Conservation (phyloP, 2,329 filamentous ascomycete species). For the Zymoseptoria ardabiliae region DNA sequence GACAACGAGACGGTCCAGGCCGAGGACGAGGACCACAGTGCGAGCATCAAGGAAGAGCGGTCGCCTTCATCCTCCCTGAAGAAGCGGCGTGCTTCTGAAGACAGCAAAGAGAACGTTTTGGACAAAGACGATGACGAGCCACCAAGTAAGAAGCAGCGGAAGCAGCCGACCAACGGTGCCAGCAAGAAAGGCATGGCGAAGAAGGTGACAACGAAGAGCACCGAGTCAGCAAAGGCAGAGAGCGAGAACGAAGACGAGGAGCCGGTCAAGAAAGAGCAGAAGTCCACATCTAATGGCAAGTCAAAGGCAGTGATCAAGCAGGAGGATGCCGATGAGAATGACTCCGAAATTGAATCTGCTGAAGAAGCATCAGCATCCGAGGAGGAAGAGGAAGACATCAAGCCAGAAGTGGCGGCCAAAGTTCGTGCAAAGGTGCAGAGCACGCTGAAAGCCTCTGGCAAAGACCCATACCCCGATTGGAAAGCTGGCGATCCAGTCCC, state of each 20-base stretch:
- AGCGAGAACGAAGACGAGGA: constrained; percentile 8
- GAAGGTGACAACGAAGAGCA: constrained; percentile 12
- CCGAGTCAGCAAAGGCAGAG: constrained; percentile 2
- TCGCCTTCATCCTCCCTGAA: constrained; percentile 17
- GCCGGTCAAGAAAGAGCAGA: constrained; percentile 1
- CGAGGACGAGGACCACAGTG: constrained; percentile 20
- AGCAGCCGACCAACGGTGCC: constrained; percentile 17
- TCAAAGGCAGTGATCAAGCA: constrained; percentile 1
- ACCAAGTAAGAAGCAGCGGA: constrained; percentile 30
- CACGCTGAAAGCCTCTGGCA: constrained; percentile 58
- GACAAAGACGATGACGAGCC: constrained; percentile 27
- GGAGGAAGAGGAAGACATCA: constrained; percentile 52
- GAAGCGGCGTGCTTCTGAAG: constrained; percentile 21
- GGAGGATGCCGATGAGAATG: constrained; percentile 6
- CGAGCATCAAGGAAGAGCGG: constrained; percentile 14
- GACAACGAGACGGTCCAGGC: constrained; percentile 17
- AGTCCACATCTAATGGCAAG: constrained; percentile 2
- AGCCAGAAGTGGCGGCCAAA: constrained; percentile 65
- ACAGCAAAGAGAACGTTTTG: constrained; percentile 20
- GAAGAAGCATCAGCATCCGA: constrained; percentile 43
- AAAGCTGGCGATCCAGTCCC: constrained; percentile 80
- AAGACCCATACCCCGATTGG: constrained; percentile 94
- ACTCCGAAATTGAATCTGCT: constrained; percentile 33
- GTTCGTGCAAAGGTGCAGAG: constrained; percentile 73
- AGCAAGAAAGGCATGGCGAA: constrained; percentile 20